Percentiles rank a stretch among this genome's conserved stretches.
These are phyloP conservation scores for Liquidambar formosana DNA, from an alignment of 164 flowering plant genomes.

Conservation along the genomic window DNA sequence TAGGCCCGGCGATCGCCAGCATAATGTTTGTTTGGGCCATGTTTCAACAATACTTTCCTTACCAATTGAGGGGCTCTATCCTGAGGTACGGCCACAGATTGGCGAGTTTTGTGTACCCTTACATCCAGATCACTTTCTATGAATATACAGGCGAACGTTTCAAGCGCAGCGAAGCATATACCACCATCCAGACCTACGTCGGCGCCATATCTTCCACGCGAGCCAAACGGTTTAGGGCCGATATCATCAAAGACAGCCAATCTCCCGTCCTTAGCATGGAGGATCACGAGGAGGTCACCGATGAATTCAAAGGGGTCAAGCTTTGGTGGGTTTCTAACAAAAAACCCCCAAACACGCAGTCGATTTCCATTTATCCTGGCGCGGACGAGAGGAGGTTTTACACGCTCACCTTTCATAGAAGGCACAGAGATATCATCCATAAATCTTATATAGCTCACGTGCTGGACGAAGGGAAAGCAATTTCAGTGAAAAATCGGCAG, in stretches of 20 bases:
- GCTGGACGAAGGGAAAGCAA: constrained; percentile 29
- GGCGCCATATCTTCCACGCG: constrained; percentile 14
- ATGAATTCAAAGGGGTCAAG: constrained; percentile 23
- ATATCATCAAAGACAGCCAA: constrained; percentile 13
- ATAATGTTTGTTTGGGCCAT: constrained; percentile 21
- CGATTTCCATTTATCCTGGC: constrained; percentile 5
- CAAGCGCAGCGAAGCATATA: constrained; percentile 25
- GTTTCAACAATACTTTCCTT: constrained; percentile 18
- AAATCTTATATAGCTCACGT: constrained; percentile 27
- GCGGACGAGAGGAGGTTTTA: constrained; percentile 23
- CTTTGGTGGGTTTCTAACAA: constrained; percentile 28
- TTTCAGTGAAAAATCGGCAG: constrained; percentile 23
- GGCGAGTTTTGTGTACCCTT: constrained; percentile 18
- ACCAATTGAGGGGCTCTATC: background rate
- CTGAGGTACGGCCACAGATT: background rate
- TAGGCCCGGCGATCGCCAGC: constrained; percentile 13
- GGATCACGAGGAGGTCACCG: constrained; percentile 23
- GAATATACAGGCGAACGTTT: constrained; percentile 22
- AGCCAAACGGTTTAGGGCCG: constrained; percentile 34
- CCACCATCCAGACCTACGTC: constrained; percentile 27
- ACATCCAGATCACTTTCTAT: constrained; percentile 23
- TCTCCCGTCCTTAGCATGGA: constrained; percentile 24
- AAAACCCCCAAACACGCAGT: background rate
- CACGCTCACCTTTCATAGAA: constrained; percentile 32
- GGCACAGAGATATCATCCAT: constrained; percentile 22